phyloP scores from a whole-genome alignment of 768 basidiomycete genomes.

The Auricularia sp. region DNA sequence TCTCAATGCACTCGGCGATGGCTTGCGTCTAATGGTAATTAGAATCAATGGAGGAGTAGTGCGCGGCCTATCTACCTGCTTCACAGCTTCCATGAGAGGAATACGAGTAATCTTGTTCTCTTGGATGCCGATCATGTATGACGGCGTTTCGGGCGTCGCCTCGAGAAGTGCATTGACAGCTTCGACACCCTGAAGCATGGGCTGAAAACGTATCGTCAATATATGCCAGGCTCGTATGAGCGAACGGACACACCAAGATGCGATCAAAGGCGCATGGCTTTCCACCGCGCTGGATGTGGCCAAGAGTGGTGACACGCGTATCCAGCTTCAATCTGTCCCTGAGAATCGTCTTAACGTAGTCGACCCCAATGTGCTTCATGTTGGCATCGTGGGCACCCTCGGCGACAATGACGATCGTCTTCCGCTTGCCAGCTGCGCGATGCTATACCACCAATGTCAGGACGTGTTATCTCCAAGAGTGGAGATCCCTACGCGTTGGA shows the following conservation, averaged over 20 bases:
- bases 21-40: conserved; percentile 57
- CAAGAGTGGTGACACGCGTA: conserved; percentile 91
- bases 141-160: conserved; percentile 81
- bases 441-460: conserved; percentile 43
- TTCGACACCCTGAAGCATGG: conserved; percentile 91
- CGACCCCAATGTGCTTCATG: conserved; percentile 85
- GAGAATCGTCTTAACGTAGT: conserved; percentile 84
- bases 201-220: conserved; percentile 35
- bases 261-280: conserved; percentile 89
- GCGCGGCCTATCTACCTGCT: conserved; percentile 37
- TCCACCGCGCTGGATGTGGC: conserved; percentile 94
- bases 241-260: conserved; percentile 50
- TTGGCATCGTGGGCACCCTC: conserved; percentile 88
- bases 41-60: neutral
- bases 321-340: conserved; percentile 82
- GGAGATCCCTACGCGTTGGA: conserved; percentile 51
- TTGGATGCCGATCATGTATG: conserved; percentile 92
- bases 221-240: neutral
- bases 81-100: conserved; percentile 87
- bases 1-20: conserved; percentile 71
- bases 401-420: conserved; percentile 96
- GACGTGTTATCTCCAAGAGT: neutral
- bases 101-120: conserved; percentile 94
- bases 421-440: conserved; percentile 84
- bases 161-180: conserved; percentile 83